phyloP scores from a whole-genome alignment of 306 rosid genomes.

The Astragalus glycyphyllos region DNA sequence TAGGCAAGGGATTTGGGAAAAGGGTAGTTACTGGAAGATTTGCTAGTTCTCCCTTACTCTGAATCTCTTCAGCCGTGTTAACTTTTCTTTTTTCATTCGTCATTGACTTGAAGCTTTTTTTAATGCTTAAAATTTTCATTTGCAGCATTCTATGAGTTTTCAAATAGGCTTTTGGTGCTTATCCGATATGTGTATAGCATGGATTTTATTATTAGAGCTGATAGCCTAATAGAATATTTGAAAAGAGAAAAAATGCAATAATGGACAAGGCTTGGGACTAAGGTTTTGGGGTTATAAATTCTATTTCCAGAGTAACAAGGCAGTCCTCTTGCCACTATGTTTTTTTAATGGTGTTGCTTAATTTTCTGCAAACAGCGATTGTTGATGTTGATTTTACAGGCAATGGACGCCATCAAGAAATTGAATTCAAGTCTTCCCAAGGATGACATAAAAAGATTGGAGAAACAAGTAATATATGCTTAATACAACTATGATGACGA shows the following conservation, averaged over 20 bases:
- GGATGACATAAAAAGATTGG: slow-evolving; percentile 87
- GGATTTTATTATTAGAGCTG: background rate
- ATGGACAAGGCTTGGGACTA: slow-evolving; percentile 1
- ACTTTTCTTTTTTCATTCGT: slow-evolving; percentile 7
- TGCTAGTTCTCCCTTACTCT: slow-evolving; percentile 19
- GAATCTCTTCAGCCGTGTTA: slow-evolving; percentile 1
- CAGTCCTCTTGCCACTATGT: background rate
- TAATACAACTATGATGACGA: slow-evolving; percentile 2
- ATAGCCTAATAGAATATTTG: slow-evolving; percentile 2
- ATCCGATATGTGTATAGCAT: background rate
- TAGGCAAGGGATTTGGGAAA: slow-evolving; percentile 5
- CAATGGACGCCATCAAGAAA: slow-evolving; percentile 87
- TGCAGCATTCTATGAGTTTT: slow-evolving; percentile 11
- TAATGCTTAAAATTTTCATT: slow-evolving; percentile 7
- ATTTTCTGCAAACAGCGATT: slow-evolving; percentile 28
- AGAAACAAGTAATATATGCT: slow-evolving; percentile 73
- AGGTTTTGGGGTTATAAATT: background rate
- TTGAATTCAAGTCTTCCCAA: slow-evolving; percentile 71
- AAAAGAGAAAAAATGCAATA: background rate
- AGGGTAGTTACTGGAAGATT: slow-evolving; percentile 8
- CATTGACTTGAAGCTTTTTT: background rate
- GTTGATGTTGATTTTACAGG: slow-evolving; percentile 53
- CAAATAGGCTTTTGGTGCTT: background rate
- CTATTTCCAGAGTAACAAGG: background rate
- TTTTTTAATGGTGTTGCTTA: background rate